Conservation (phyloP, 768 basidiomycete species). For the Termitomyces sp. region DNA sequence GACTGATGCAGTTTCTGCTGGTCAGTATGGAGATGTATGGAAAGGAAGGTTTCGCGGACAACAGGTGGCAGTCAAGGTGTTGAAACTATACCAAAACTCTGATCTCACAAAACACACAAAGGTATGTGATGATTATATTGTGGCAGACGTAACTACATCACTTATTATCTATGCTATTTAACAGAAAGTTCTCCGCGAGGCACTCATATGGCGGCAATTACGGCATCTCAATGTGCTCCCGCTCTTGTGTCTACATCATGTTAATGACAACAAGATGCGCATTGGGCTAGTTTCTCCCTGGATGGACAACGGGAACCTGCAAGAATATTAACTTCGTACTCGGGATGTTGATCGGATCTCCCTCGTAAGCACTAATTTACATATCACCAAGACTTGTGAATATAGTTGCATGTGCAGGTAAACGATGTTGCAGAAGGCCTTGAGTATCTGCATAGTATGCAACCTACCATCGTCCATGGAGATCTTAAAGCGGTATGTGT, state of each 20-base stretch:
- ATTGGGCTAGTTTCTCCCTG: neutral
- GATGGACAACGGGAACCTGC: neutral
- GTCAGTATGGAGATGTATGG: neutral
- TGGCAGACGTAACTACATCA: too few relatives aligned
- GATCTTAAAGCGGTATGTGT: too few relatives aligned
- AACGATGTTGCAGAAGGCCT: neutral
- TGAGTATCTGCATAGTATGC: too few relatives aligned
- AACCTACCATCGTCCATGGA: too few relatives aligned
- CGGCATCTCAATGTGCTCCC: neutral
- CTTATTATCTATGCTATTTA: too few relatives aligned
- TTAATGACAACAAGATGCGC: neutral
- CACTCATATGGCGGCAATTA: neutral
- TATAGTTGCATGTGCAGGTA: neutral
- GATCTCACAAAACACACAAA: neutral
- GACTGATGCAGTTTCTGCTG: neutral
- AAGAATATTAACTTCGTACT: neutral
- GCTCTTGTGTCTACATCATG: neutral
- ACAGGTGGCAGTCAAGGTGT: neutral
- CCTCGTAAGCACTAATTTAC: neutral
- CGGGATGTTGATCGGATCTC: neutral
- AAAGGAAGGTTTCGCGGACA: neutral
- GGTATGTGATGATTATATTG: neutral
- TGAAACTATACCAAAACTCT: neutral
- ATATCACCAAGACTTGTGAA: too few relatives aligned
- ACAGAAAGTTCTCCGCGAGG: neutral